Percentiles rank a stretch among this genome's conserved stretches.
Conservation (phyloP, 2,329 filamentous ascomycete species). For the Epichloe typhina region DNA sequence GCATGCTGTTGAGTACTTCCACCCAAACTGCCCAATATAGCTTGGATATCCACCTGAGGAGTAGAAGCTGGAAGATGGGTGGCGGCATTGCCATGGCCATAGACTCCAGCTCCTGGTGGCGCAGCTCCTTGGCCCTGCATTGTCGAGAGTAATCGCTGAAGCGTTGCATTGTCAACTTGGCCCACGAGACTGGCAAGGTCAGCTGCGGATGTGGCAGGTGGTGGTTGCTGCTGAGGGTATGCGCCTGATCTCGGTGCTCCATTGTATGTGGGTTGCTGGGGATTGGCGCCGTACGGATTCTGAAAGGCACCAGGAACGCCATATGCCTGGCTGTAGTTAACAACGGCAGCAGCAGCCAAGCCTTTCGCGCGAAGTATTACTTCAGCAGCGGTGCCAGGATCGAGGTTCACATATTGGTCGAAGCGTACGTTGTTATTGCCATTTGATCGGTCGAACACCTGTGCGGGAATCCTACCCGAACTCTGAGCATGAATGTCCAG, state of each 20-base stretch:
- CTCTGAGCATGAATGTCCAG: conserved; percentile 58
- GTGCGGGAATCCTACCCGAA: conserved; percentile 62
- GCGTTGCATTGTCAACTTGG: conserved; percentile 51
- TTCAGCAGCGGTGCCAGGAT: conserved; percentile 66
- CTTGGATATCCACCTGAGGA: conserved; percentile 31
- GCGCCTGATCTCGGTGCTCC: conserved; percentile 14
- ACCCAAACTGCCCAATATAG: conserved; percentile 29
- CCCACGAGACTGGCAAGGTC: conserved; percentile 54
- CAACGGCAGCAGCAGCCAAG: conserved; percentile 14
- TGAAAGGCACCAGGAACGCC: conserved; percentile 14
- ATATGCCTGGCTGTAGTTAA: conserved; percentile 19
- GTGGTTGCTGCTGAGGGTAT: conserved; percentile 22
- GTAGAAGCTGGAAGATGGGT: conserved; percentile 11
- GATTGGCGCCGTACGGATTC: conserved; percentile 20
- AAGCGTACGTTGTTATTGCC: conserved; percentile 68
- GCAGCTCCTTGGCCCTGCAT: conserved; percentile 24
- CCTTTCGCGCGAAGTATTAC: conserved; percentile 62
- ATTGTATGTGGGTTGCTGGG: conserved; percentile 14
- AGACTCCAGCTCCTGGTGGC: conserved; percentile 2
- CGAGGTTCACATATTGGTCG: conserved; percentile 76
- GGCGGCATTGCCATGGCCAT: conserved; percentile 1
- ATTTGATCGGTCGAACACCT: conserved; percentile 70
- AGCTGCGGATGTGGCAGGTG: conserved; percentile 22
- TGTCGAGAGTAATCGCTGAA: conserved; percentile 57
- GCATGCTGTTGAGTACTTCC: conserved; percentile 11